Evolutionary conservation across 2,329 filamentous ascomycete genomes (phyloP), one percentile per base, ranked within the genome.

Genomic region (Ophiocordyceps sinensis): DNA sequence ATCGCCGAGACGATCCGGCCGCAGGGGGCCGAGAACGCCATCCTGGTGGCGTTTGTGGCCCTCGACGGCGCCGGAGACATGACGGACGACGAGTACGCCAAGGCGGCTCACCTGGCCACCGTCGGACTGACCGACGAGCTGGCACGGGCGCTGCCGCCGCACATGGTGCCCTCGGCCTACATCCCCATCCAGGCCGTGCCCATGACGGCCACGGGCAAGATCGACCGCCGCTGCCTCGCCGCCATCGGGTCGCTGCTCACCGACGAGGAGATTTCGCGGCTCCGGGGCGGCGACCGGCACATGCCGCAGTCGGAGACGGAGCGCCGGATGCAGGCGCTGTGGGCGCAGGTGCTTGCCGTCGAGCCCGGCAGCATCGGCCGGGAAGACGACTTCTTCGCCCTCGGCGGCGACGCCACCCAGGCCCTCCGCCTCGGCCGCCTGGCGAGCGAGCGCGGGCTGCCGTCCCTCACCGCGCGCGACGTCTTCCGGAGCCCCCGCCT

Each of bases 361-460:
- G 40, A 38, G 0, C 0, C 7, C 0, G 30, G 45, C 2, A 28
- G 14, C 13, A 44, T 43, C 3, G 1, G 36, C 1, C 55, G 54
- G 23, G 41, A 38, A 23, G 39, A 28, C 26, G 32, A 34, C 38
- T 44, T 36, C 36, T 41, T 41, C 26, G 23, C 17, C 15, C 45
- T 63, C 5, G 63, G 63, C 4, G 64, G 63, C 7, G 62, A 66
- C 41, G 64, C 62, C 4, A 60, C 65, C 23, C 47, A 45, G 1
- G 60, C 62, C 14, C 64, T 66, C 54, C 50, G 52, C 2, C 52
- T 63, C 23, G 54, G 55, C 12, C 63, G 68, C n/a, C 44, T 51
- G 15, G 54, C 52, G 14, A 49, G 53, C 35, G 48, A 50, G 28
- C 45, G 45, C 1, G 49, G 49, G 1, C 39, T 59, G 1, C 39